A percentile compares a stretch with the other conserved stretches of the same genome.
Evolutionary conservation across 768 basidiomycete genomes (phyloP).

Genomic region (Crucibulum laeve): DNA sequence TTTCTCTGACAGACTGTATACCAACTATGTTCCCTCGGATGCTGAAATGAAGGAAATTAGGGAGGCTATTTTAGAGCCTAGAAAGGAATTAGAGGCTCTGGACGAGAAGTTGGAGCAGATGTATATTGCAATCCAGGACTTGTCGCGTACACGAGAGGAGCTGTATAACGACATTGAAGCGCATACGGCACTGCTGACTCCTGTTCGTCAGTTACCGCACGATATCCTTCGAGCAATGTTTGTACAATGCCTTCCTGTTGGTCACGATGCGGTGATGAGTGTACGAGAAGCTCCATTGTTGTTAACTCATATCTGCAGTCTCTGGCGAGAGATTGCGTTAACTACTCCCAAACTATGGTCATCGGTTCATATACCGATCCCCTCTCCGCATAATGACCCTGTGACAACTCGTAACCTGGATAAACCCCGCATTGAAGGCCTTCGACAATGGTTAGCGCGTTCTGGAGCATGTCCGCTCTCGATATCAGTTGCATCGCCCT

Average conservation of each 20-base stretch:
- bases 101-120: background rate
- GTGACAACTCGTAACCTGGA: background rate
- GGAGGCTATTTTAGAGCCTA: background rate
- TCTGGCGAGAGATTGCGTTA: constrained; percentile 4
- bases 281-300: constrained; percentile 6
- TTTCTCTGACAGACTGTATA: background rate
- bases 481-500: background rate
- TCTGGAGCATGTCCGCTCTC: background rate
- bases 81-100: background rate
- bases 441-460: background rate
- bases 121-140: background rate
- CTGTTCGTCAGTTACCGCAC: background rate
- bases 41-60: background rate
- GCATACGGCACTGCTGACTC: background rate
- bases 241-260: constrained; percentile 1
- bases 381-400: background rate
- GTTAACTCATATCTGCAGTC: constrained; percentile 5
- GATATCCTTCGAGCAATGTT: constrained; percentile 3
- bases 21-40: background rate
- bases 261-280: constrained; percentile 1
- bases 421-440: background rate
- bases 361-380: constrained; percentile 3
- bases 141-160: background rate
- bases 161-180: background rate
- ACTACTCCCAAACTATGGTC: constrained; percentile 6